Conservation (phyloP, 2,329 filamentous ascomycete species). For the Endocalyx cinctus region DNA sequence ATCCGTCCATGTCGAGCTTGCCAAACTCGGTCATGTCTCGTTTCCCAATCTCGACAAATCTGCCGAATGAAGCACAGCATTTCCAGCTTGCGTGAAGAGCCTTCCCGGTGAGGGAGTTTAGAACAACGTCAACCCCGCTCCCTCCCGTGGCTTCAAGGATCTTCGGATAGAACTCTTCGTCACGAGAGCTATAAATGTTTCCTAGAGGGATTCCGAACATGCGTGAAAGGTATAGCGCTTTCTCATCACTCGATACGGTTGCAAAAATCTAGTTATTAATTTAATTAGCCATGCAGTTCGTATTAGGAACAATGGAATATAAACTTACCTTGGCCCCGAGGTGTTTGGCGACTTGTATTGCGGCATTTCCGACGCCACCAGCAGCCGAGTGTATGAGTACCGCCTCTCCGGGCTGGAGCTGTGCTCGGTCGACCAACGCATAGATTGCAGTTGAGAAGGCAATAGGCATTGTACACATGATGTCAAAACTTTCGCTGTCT, state of each 20-base stretch:
- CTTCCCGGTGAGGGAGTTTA: neutral
- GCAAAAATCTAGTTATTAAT: neutral
- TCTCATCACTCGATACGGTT: neutral
- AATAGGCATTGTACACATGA: constrained; percentile 16
- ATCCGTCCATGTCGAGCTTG: neutral
- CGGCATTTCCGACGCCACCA: constrained; percentile 31
- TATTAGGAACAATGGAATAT: no score
- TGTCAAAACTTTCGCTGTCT: constrained; percentile 12
- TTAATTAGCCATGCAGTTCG: no score
- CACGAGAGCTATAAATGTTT: neutral
- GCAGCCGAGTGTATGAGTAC: constrained; percentile 32
- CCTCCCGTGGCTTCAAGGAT: neutral
- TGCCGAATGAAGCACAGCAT: neutral
- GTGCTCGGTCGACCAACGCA: constrained; percentile 23
- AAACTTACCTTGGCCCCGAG: constrained; percentile 25
- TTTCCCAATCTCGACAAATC: constrained; percentile 1
- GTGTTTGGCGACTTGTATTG: constrained; percentile 26
- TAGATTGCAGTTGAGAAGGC: constrained; percentile 28
- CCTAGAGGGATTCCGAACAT: neutral
- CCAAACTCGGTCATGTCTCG: neutral
- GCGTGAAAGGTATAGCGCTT: neutral
- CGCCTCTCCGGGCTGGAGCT: constrained; percentile 20
- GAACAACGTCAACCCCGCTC: neutral
- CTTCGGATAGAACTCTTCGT: neutral
- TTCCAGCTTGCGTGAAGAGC: neutral